Evolutionary conservation across 2,329 filamentous ascomycete species (phyloP).

Genomic region (Aspergillus fumigatiaffinis): DNA sequence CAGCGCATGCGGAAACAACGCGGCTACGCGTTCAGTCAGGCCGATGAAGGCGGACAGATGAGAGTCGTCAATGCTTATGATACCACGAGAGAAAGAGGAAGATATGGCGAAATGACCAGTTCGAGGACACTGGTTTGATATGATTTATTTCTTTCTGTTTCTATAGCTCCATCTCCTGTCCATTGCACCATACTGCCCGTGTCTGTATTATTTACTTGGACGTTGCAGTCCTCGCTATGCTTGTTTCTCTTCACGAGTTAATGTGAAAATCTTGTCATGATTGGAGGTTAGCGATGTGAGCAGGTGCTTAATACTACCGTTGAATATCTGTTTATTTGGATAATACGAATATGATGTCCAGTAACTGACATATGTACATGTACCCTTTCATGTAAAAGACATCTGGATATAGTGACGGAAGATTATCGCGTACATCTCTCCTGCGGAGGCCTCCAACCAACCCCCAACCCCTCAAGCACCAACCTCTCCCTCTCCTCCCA

Average conservation of each 20-base stretch:
- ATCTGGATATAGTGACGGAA: too few relatives aligned
- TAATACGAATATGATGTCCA: neutral
- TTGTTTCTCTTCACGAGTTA: neutral
- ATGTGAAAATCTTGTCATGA: too few relatives aligned
- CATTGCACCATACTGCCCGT: neutral
- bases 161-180: slow-evolving; percentile 2
- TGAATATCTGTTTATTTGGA: neutral
- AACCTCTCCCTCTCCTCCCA: slow-evolving; percentile 70
- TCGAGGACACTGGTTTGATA: slow-evolving; percentile 38
- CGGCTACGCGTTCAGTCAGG: slow-evolving; percentile 96
- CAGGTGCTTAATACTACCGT: too few relatives aligned
- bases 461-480: slow-evolving; percentile 71
- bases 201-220: neutral
- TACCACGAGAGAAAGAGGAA: slow-evolving; percentile 84
- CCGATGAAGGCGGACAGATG: slow-evolving; percentile 86
- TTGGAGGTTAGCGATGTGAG: too few relatives aligned
- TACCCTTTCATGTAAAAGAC: too few relatives aligned
- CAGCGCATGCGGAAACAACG: slow-evolving; percentile 99
- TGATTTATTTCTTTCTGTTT: neutral
- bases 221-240: neutral
- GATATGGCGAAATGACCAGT: slow-evolving; percentile 92
- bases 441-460: slow-evolving; percentile 63
- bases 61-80: slow-evolving; percentile 95
- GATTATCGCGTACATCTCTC: slow-evolving; percentile 63
- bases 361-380: too few relatives aligned